Evolutionary conservation across 140 eudicot genomes (phyloP).

Genomic region (Flaveria floridana): DNA sequence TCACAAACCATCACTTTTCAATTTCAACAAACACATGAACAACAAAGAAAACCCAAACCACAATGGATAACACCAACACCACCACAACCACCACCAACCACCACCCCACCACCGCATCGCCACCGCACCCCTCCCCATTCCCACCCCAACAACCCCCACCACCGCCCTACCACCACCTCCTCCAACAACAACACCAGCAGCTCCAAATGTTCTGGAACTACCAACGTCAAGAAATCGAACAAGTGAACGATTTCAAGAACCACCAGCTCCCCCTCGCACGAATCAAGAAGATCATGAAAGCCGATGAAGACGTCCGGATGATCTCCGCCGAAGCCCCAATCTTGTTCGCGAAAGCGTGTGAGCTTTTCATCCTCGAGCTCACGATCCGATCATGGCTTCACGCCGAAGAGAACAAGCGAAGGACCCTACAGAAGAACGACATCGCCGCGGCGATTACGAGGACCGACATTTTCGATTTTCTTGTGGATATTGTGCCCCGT

Average conservation of each 20-base stretch:
- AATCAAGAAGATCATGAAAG: constrained; percentile 87
- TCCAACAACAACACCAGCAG: constrained; percentile 87
- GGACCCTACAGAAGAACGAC: constrained; percentile 81
- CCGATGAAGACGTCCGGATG: constrained; percentile 92
- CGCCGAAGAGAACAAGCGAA: constrained; percentile 85
- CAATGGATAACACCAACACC: constrained; percentile 47
- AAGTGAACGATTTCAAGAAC: constrained; percentile 78
- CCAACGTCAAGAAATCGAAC: constrained; percentile 86
- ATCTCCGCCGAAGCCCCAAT: constrained; percentile 91
- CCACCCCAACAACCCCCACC: constrained; percentile 37
- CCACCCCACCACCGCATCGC: constrained; percentile 30
- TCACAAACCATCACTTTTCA: constrained; percentile 20
- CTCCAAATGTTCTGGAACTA: constrained; percentile 87
- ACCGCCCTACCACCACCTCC: constrained; percentile 73
- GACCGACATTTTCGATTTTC: constrained; percentile 84
- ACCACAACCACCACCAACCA: constrained; percentile 22
- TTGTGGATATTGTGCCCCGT: constrained; percentile 77
- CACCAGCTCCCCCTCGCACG: constrained; percentile 85
- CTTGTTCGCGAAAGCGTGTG: constrained; percentile 86
- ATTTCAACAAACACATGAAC: neutral
- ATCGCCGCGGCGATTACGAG: constrained; percentile 83
- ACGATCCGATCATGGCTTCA: constrained; percentile 88
- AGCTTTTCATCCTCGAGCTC: constrained; percentile 84
- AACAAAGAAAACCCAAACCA: neutral
- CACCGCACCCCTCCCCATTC: constrained; percentile 36